Base-by-base conservation (phyloP, 371 early-diverging fungal species). In the Syncephalastrum sp. region DNA sequence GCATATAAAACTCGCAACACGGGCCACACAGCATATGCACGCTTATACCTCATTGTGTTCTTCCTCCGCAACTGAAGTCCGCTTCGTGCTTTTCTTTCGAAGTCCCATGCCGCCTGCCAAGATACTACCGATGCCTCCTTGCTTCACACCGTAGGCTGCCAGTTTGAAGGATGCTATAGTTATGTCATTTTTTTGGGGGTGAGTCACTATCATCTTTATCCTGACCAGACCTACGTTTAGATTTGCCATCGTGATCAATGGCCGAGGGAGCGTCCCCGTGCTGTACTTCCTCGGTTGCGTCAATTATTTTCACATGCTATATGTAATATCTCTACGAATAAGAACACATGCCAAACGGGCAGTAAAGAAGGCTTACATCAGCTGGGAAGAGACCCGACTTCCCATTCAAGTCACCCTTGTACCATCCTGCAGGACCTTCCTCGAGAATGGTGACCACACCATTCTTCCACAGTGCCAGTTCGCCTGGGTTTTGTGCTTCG, bases 101-200 rank as follows among this genome's bases (percentile, higher is more conserved):
- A 59, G 47, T 41, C 52, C 52, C 38, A 69, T 75, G 3, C 84
- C 87, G 29, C 88, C 89, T 16, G 89, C 86, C 53, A 91, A 83
- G 42, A 91, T 72, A 48, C 88, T 83, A 25, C 91, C 91, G 58
- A 91, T 78, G 16, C 91, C 91, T 49, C 90, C 91, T 64, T 88
- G 86, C 57, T 89, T 87, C 10, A 91, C 90, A 54, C 91, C 91
- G 59, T 86, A 90, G 1, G 89, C 87, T 5, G 88, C 87, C 56
- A 88, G 69, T 58, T 79, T 89, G 49, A 63, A 63, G 24, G 63
- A 44, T 42, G 57, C 44, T 51, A 54, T 24, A 24, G 19, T 50
- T 5, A n/a, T 33, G 10, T 2, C 10, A 33, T 33, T 33, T 33
- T 33, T 29, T 4, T 38, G 43, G 42, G 23, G 44, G 42, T 24